These are phyloP conservation scores for Salvia hispanica DNA, from an alignment of 257 asterid species.

Conservation along the genomic window DNA sequence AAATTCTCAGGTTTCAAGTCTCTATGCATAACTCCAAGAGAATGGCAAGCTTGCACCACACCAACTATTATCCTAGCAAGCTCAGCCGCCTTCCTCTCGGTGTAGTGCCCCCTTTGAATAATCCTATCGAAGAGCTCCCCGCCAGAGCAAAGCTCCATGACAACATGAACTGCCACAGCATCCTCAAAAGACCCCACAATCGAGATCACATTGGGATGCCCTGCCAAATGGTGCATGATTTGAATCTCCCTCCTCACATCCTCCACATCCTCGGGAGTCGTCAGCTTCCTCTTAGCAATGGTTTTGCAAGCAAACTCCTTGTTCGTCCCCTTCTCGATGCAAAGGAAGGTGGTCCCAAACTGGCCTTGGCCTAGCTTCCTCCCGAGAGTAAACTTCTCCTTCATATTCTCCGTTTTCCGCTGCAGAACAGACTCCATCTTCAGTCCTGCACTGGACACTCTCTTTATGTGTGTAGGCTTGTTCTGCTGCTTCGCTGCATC, in stretches of 20 bases:
- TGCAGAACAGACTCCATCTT: conserved; percentile 70
- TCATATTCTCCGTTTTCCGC: conserved; percentile 68
- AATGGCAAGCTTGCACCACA: too few species aligned
- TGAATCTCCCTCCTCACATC: conserved; percentile 92
- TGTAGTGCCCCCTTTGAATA: too few species aligned
- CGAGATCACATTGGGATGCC: conserved; percentile 40
- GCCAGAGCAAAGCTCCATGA: too few species aligned
- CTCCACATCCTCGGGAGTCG: conserved; percentile 75
- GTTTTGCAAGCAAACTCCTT: conserved; percentile 79
- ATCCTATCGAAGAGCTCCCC: too few species aligned
- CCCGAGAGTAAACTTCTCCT: conserved; percentile 67
- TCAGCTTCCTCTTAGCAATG: conserved; percentile 74
- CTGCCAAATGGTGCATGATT: conserved; percentile 92
- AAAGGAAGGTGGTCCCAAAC: conserved; percentile 74
- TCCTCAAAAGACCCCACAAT: too few species aligned
- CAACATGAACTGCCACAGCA: too few species aligned
- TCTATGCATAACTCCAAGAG: too few species aligned
- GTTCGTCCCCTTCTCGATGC: conserved; percentile 62
- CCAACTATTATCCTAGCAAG: too few species aligned
- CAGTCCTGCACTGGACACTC: conserved; percentile 42
- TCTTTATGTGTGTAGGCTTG: conserved; percentile 28
- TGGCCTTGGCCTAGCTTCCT: conserved; percentile 85
- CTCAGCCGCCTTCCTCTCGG: too few species aligned
- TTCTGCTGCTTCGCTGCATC: conserved; percentile 31
- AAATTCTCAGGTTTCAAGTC: too few species aligned